Base-by-base conservation (phyloP, 2,329 filamentous ascomycete genomes). In the Colletotrichum melonis region DNA sequence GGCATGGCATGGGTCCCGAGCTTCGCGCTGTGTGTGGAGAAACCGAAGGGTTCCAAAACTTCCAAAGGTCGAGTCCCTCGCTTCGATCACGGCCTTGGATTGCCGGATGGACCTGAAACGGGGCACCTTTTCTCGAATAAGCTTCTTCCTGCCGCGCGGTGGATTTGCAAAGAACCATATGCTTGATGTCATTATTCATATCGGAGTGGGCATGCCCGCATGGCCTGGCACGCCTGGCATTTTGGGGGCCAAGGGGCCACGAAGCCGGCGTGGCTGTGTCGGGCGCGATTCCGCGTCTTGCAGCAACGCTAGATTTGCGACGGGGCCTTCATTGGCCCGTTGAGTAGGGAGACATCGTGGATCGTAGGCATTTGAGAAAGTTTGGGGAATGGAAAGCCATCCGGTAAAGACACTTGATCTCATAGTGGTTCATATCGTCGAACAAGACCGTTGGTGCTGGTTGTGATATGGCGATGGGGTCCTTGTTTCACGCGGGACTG, bases 71-170 rank as follows among this genome's bases (percentile, higher is more conserved):
- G 22, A 35, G 46, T 46, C 32, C 32, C 32, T 55, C 38, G 54
- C 59, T 63, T 65, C 60, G 65, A 49, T 49, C 42, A 49, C 42
- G 42, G 42, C 19, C 42, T 49, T 49, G 42, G 42, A 49, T 49
- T 49, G 42, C 42, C 42, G 42, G 42, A 49, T 59, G 26, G 38
- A 28, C 67, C 55, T 57, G 59, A 63, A 69, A 63, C 28, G 70
- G 42, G 16, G 55, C 38, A 28, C 58, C 57, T 54, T 73, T 49
- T 56, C 46, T 74, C 72, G 68, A 72, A 74, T 74, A 74, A 74
- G 72, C 72, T 74, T 74, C 68, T 73, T 73, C 70, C 55, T 70
- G 70, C 70, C 70, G 70, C 60, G 60, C 24, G 69, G 69, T 63
- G 69, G 66, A 59, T 60, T 69, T 62, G 35, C 60, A 57, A 38